Percentiles rank a stretch among this genome's conserved stretches.
phyloP scores from a whole-genome alignment of 2,329 filamentous ascomycete species.

The Akanthomyces uredinophilus region DNA sequence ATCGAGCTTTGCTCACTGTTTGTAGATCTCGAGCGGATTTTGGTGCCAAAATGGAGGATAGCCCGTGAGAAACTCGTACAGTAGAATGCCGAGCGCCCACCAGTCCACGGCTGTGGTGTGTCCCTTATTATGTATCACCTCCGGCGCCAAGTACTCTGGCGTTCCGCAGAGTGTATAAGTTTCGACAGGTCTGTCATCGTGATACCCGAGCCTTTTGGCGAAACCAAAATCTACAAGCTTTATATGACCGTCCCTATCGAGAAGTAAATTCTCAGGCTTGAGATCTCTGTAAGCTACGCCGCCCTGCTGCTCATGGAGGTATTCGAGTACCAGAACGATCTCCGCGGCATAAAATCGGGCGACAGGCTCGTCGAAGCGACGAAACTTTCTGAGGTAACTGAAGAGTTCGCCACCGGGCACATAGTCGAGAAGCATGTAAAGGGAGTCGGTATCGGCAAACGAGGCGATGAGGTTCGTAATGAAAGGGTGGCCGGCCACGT shows the following conservation, averaged over 20 bases:
- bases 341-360: slow-evolving; percentile 80
- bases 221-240: slow-evolving; percentile 84
- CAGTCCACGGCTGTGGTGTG: slow-evolving; percentile 74
- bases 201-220: slow-evolving; percentile 66
- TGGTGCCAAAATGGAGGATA: slow-evolving; percentile 86
- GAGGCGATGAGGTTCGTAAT: slow-evolving; percentile 74
- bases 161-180: slow-evolving; percentile 82
- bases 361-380: slow-evolving; percentile 72
- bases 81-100: slow-evolving; percentile 80
- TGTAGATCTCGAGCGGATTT: slow-evolving; percentile 83
- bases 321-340: slow-evolving; percentile 77
- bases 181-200: slow-evolving; percentile 50
- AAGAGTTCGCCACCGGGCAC: slow-evolving; percentile 81
- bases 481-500: slow-evolving; percentile 76
- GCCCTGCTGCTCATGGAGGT: slow-evolving; percentile 71
- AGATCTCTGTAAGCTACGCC: slow-evolving; percentile 75
- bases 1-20: slow-evolving; percentile 48
- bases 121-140: slow-evolving; percentile 79
- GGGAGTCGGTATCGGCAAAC: slow-evolving; percentile 71
- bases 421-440: slow-evolving; percentile 82
- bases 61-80: slow-evolving; percentile 80
- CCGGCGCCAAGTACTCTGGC: slow-evolving; percentile 77
- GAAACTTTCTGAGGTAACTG: slow-evolving; percentile 70
- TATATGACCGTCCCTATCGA: slow-evolving; percentile 73
- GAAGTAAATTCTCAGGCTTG: slow-evolving; percentile 77